phyloP scores from a whole-genome alignment of 169 alveolate species.

The Babesia bovis region DNA sequence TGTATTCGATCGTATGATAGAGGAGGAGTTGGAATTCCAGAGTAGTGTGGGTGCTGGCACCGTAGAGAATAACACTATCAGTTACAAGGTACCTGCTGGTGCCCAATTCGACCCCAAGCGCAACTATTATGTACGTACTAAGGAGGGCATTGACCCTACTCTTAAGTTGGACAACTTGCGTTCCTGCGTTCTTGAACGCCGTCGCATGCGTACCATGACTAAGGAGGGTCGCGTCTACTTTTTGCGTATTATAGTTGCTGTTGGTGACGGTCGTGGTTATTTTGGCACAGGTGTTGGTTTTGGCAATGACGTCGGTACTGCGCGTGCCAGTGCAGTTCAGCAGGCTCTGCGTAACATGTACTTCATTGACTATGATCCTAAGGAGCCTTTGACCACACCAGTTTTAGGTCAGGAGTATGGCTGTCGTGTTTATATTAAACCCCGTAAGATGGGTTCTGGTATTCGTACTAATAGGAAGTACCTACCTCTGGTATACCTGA shows the following conservation, averaged over 20 bases:
- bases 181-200: slow-evolving; percentile 71
- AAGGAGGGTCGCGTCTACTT: slow-evolving; percentile 79
- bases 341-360: slow-evolving; percentile 73
- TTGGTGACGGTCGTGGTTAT: slow-evolving; percentile 79
- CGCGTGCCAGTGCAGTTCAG: slow-evolving; percentile 69
- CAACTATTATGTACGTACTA: slow-evolving; percentile 59
- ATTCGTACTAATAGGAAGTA: slow-evolving; percentile 67
- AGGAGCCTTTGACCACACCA: slow-evolving; percentile 74
- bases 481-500: slow-evolving; percentile 73
- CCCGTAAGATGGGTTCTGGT: slow-evolving; percentile 71
- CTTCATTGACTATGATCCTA: slow-evolving; percentile 74
- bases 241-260: slow-evolving; percentile 71
- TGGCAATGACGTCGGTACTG: slow-evolving; percentile 76
- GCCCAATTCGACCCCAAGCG: slow-evolving; percentile 59
- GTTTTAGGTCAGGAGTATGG: slow-evolving; percentile 78
- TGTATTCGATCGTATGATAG: slow-evolving; percentile 49
- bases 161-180: slow-evolving; percentile 71
- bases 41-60: slow-evolving; percentile 13
- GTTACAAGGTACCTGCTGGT: slow-evolving; percentile 62
- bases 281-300: slow-evolving; percentile 79
- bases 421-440: slow-evolving; percentile 48
- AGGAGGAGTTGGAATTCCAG: slow-evolving; percentile 30
- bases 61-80: slow-evolving; percentile 17
- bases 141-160: slow-evolving; percentile 74
- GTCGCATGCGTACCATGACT: slow-evolving; percentile 78